Percentiles rank a stretch among this genome's conserved stretches.
phyloP scores from a whole-genome alignment of 2,329 filamentous ascomycete species.

The Pseudogymnoascus sp. region DNA sequence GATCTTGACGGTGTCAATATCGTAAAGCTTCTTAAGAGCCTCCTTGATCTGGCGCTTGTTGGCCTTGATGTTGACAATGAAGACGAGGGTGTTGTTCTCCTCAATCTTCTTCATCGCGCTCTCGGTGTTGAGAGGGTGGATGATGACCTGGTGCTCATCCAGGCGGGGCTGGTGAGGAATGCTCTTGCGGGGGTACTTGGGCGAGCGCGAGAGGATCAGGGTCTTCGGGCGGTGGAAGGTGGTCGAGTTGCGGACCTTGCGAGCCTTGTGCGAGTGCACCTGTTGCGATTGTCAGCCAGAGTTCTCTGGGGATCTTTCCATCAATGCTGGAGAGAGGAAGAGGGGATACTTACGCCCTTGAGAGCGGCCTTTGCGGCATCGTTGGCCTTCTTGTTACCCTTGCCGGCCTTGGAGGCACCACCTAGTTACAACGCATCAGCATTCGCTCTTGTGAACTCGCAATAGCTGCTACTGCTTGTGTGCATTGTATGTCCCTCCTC shows the following conservation, averaged over 20 bases:
- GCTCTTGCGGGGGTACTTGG: conserved; percentile 96
- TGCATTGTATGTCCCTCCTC: conserved; percentile 20
- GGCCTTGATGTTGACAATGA: conserved; percentile 93
- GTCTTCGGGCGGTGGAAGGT: conserved; percentile 99
- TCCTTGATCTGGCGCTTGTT: conserved; percentile 99
- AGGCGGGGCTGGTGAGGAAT: conserved; percentile 83
- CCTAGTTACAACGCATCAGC: conserved; percentile 57
- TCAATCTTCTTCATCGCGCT: conserved; percentile 99
- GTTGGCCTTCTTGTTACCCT: conserved; percentile 77
- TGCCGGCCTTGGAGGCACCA: conserved; percentile 45
- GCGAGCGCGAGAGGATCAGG: conserved; percentile 77
- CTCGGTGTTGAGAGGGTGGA: conserved; percentile 99
- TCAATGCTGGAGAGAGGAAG: conserved; percentile 35
- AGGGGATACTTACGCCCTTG: conserved; percentile 71
- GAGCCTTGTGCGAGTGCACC: conserved; percentile 74
- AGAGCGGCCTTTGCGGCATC: conserved; percentile 93
- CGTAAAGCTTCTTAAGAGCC: conserved; percentile 98
- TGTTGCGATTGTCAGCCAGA: conserved; percentile 31
- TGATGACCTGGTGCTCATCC: conserved; percentile 94
- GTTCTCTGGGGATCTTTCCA: neutral
- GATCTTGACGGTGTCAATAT: conserved; percentile 97
- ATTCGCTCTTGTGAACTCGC: conserved; percentile 67
- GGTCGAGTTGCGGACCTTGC: conserved; percentile 85
- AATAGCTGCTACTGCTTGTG: conserved; percentile 64
- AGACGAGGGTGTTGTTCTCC: conserved; percentile 99